Percentiles rank a stretch among this genome's conserved stretches.
These are phyloP conservation scores for Eruca vesicaria DNA, from an alignment of 441 rosid genomes.

Conservation along the genomic window DNA sequence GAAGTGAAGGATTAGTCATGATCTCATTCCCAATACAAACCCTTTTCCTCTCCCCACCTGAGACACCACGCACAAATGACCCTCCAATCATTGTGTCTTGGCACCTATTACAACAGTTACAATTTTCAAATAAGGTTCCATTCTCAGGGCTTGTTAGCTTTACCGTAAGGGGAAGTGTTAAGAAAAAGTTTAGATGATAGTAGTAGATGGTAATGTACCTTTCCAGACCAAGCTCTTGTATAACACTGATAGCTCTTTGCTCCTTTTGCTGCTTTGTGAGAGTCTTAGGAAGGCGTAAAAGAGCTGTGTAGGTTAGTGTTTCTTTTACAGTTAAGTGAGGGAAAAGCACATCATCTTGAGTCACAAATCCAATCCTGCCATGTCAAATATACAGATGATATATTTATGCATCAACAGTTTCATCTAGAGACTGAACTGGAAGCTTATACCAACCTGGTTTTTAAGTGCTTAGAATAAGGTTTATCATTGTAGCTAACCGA, in stretches of 20 bases:
- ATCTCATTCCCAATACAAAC: slow-evolving; percentile 92
- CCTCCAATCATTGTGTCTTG: slow-evolving; percentile 95
- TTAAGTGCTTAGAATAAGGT: slow-evolving; percentile 70
- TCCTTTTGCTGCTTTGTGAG: slow-evolving; percentile 68
- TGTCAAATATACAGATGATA: slow-evolving; percentile 9
- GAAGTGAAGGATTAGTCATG: slow-evolving; percentile 84
- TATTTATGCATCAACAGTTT: background rate
- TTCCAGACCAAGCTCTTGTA: slow-evolving; percentile 85
- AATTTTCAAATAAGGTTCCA: background rate
- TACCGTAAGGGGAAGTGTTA: background rate
- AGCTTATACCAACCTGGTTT: slow-evolving; percentile 53
- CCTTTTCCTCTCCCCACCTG: slow-evolving; percentile 96
- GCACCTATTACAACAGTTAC: slow-evolving; percentile 51
- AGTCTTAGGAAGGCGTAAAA: slow-evolving; percentile 65
- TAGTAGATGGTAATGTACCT: slow-evolving; percentile 46
- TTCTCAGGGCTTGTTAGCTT: background rate
- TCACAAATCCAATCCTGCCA: slow-evolving; percentile 93
- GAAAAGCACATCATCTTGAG: slow-evolving; percentile 92
- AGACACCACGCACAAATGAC: slow-evolving; percentile 86
- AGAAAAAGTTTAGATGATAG: background rate
- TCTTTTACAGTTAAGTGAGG: slow-evolving; percentile 96
- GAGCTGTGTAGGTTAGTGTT: slow-evolving; percentile 89
- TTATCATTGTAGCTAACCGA: slow-evolving; percentile 73
- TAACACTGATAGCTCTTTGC: slow-evolving; percentile 70
- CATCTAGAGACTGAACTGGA: background rate